phyloP scores from a whole-genome alignment of 345 rosid species.

The Melaleuca alternifolia region DNA sequence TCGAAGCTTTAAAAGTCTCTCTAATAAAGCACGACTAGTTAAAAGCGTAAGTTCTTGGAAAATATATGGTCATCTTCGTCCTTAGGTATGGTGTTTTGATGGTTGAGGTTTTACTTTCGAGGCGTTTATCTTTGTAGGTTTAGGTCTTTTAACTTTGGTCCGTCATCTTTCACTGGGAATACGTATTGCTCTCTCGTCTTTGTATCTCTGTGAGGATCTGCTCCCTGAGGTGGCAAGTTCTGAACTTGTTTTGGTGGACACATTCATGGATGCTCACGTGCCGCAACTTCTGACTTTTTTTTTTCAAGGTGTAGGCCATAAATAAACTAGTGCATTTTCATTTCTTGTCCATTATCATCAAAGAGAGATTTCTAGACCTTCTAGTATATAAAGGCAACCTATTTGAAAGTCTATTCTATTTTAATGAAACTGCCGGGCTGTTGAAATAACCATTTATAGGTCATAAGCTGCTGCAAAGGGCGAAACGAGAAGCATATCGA shows the following conservation, averaged over 20 bases:
- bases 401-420: neutral
- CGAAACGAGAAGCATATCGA: neutral
- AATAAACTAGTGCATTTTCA: no score
- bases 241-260: neutral
- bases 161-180: neutral
- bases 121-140: neutral
- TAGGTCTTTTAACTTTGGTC: neutral
- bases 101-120: neutral
- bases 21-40: neutral
- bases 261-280: no score
- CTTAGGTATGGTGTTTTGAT: neutral
- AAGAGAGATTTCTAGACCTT: no score
- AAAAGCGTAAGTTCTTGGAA: neutral
- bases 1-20: neutral
- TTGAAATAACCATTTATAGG: neutral
- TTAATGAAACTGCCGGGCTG: neutral
- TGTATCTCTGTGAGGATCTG: neutral
- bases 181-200: neutral
- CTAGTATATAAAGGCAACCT: neutral
- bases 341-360: no score
- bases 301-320: no score
- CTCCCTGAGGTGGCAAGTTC: neutral
- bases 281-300: no score
- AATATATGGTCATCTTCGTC: neutral
- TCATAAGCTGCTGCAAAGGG: neutral